Percentiles rank a stretch among this genome's conserved stretches.
phyloP scores from a whole-genome alignment of 768 basidiomycete species.

The Kwoniella newhampshirensis region DNA sequence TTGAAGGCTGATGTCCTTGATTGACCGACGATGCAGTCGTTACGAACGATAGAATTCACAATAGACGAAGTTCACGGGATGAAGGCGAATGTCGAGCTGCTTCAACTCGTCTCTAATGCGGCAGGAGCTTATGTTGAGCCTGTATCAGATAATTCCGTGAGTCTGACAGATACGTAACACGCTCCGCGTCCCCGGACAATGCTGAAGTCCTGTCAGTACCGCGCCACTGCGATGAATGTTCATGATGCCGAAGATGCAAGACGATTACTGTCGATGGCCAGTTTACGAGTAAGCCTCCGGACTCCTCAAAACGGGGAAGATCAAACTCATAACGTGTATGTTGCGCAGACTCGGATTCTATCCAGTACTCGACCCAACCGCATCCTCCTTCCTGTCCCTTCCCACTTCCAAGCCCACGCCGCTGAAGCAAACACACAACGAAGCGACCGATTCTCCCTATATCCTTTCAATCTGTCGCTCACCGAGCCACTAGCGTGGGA shows the following conservation, averaged over 20 bases:
- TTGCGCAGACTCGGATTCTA: neutral
- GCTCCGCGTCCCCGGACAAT: neutral
- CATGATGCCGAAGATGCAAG: slow-evolving; percentile 14
- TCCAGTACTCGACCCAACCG: slow-evolving; percentile 6
- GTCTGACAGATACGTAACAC: neutral
- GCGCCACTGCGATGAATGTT: slow-evolving; percentile 12
- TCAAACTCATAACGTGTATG: neutral
- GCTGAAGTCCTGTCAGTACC: slow-evolving; percentile 2
- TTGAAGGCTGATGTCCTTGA: neutral
- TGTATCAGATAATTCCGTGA: slow-evolving; percentile 1
- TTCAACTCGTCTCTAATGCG: slow-evolving; percentile 16
- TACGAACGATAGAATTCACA: slow-evolving; percentile 5
- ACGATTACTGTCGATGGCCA: slow-evolving; percentile 6
- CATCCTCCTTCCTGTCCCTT: slow-evolving; percentile 3
- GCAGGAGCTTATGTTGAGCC: slow-evolving; percentile 16
- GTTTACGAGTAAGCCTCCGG: slow-evolving; percentile 1
- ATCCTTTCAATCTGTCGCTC: slow-evolving; percentile 15
- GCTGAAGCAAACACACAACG: neutral
- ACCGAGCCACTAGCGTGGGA: slow-evolving; percentile 13
- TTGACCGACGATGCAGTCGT: neutral
- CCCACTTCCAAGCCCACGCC: slow-evolving; percentile 9
- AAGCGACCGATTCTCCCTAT: slow-evolving; percentile 10
- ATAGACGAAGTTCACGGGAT: slow-evolving; percentile 4
- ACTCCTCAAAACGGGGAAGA: neutral
- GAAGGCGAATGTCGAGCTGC: neutral